phyloP scores from a whole-genome alignment of 768 basidiomycete genomes.

The Coprinellus micaceus region DNA sequence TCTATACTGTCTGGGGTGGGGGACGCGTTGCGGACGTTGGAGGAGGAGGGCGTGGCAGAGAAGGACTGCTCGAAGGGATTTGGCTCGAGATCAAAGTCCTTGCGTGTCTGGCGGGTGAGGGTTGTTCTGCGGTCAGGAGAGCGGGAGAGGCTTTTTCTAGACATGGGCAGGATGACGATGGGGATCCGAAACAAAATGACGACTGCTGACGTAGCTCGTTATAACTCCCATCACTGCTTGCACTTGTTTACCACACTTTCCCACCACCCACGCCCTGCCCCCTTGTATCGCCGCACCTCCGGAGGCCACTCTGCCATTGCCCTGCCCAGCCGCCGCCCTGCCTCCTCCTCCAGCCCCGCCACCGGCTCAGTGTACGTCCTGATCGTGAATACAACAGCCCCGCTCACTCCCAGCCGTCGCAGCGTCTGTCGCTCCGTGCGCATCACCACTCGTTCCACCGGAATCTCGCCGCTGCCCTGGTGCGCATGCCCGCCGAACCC shows the following conservation, averaged over 20 bases:
- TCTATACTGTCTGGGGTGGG: conserved; percentile 25
- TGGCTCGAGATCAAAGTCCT: conserved; percentile 74
- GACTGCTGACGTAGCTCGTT: conserved; percentile 50
- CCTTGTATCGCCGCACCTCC: conserved; percentile 54
- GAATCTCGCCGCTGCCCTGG: conserved; percentile 18
- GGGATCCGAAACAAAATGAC: conserved; percentile 42
- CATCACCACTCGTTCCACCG: conserved; percentile 46
- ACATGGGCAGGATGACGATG: conserved; percentile 36
- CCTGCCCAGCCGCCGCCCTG: conserved; percentile 56
- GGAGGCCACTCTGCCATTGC: conserved; percentile 64
- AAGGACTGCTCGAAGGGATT: conserved; percentile 98
- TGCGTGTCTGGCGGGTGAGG: conserved; percentile 43
- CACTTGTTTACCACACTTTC: conserved; percentile 34
- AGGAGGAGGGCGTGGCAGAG: conserved; percentile 46
- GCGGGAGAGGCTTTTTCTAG: conserved; percentile 35
- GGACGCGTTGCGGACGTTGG: conserved; percentile 46
- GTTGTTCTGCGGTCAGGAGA: conserved; percentile 20
- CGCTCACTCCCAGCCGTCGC: conserved; percentile 57
- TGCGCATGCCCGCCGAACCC: conserved; percentile 25
- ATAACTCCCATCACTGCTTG: conserved; percentile 39
- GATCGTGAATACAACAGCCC: conserved; percentile 67
- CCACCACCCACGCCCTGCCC: conserved; percentile 30
- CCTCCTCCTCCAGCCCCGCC: conserved; percentile 48
- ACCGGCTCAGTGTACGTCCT: conserved; percentile 60
- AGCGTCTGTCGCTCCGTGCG: conserved; percentile 67